Base-by-base conservation (phyloP, 2,329 filamentous ascomycete species). In the Orbilia oligospora region DNA sequence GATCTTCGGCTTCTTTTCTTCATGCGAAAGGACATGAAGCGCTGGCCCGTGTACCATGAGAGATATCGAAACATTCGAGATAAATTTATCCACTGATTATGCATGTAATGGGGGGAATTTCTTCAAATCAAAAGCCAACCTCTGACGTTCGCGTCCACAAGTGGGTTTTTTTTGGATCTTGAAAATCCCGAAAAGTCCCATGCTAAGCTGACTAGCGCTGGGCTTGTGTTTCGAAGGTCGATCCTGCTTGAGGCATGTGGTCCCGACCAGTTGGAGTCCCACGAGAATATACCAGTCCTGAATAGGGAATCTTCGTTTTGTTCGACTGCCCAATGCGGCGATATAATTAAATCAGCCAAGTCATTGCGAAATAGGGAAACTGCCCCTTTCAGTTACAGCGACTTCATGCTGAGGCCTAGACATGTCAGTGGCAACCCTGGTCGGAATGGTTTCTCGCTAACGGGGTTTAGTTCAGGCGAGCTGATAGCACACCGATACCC, bases 401-500 rank as follows among this genome's bases (percentile, higher is more conserved):
- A 38, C 44, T 63, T 36, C 24, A 27, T 46, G 22, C 41, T 58
- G 12, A 61, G 22, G 38, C 61, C 56, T 33, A 61, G 61, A 49
- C 61, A 58, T 30, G 27, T 38, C 38, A 55, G 12, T 64, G 56
- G 46, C 53, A 61, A 71, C 41, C 68, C 33, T 27, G 70, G 61
- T 51, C 61, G 61, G 70, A 24, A 61, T 38, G 56, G 22, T 58
- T 24, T 76, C 64, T 76, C 72, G 72, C 72, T 65, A 76, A 64
- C 72, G 68, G 48, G 72, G 72, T 58, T 58, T 64, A 58, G 66
- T 53, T 46, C 66, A 71, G 72, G 66, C 72, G 66, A 76, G 58
- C 36, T 61, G 55, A 70, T 65, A 65, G 56, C 27, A 53, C 24
- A 27, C 72, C 72, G 72, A 76, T 65, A 67, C 44, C 48, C 27